Percentiles rank a stretch among this genome's conserved stretches.
phyloP scores from a whole-genome alignment of 495 filamentous ascomycete genomes.

The Talaromyces thailandensis region DNA sequence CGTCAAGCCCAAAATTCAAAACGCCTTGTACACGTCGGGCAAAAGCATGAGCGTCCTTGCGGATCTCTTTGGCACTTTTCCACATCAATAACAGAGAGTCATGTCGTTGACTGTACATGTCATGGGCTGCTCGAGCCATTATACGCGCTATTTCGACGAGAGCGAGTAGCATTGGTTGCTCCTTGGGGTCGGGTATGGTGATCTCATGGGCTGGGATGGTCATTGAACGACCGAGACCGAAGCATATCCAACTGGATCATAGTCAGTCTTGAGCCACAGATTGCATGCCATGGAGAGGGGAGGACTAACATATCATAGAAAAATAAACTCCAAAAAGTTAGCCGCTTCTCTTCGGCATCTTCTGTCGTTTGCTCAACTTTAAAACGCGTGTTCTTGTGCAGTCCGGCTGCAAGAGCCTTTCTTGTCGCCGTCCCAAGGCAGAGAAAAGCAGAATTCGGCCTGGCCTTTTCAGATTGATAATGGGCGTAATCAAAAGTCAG shows the following conservation, averaged over 20 bases:
- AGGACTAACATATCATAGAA: conserved; percentile 29
- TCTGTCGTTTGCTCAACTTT: conserved; percentile 17
- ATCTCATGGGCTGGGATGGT: conserved; percentile 26
- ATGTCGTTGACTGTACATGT: conserved; percentile 31
- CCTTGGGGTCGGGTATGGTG: conserved; percentile 19
- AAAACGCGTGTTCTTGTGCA: conserved; percentile 32
- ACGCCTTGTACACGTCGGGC: conserved; percentile 21
- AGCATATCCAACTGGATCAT: conserved; percentile 30
- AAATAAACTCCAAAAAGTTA: conserved; percentile 34
- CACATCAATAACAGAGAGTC: conserved; percentile 38
- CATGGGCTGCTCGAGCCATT: conserved; percentile 23
- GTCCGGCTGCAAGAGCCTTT: conserved; percentile 31
- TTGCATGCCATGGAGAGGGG: background rate
- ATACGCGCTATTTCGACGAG: conserved; percentile 24
- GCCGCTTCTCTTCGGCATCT: conserved; percentile 24
- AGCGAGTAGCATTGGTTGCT: conserved; percentile 26
- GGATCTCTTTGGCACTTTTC: conserved; percentile 29
- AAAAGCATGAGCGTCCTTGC: conserved; percentile 23
- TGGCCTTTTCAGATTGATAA: conserved; percentile 33
- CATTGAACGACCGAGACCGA: conserved; percentile 30
- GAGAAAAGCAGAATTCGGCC: conserved; percentile 35
- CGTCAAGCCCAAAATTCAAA: conserved; percentile 27
- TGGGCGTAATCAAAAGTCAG: conserved; percentile 20
- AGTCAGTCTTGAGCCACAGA: background rate
- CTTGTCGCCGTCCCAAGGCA: conserved; percentile 27